Conservation (phyloP, 179 eudicot genomes). For the Nepenthes alata region DNA sequence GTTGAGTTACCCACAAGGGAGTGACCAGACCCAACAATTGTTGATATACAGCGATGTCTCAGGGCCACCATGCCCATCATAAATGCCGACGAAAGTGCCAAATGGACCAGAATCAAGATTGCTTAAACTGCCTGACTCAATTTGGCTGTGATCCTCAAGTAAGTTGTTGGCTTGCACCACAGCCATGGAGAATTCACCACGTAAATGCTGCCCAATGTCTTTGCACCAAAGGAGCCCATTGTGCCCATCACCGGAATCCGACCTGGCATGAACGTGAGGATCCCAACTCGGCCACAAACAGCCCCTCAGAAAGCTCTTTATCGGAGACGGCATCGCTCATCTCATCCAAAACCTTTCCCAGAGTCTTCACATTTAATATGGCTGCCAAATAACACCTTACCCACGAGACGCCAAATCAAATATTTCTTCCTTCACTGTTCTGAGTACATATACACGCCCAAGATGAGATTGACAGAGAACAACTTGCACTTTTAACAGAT, state of each 20-base stretch:
- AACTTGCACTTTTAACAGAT: no score
- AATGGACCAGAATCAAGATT: slow-evolving; percentile 9
- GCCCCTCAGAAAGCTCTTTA: slow-evolving; percentile 4
- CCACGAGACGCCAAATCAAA: no score
- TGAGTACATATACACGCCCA: no score
- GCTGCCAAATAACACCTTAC: no score
- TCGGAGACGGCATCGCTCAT: slow-evolving; percentile 61
- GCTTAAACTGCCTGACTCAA: slow-evolving; percentile 12
- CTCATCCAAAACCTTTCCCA: slow-evolving; percentile 28
- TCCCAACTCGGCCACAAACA: slow-evolving; percentile 9
- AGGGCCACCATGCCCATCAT: slow-evolving; percentile 14
- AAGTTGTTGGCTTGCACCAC: slow-evolving; percentile 13
- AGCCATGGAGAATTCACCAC: slow-evolving; percentile 12
- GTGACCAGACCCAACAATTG: no score
- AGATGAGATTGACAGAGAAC: no score
- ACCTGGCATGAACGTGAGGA: slow-evolving; percentile 8
- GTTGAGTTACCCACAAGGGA: no score
- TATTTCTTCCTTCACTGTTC: no score
- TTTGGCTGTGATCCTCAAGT: slow-evolving; percentile 11
- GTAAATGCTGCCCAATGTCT: slow-evolving; percentile 11
- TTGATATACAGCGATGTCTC: slow-evolving; percentile 9
- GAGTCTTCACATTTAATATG: neutral
- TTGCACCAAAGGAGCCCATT: slow-evolving; percentile 13
- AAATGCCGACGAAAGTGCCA: slow-evolving; percentile 12
- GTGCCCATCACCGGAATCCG: slow-evolving; percentile 9